Evolutionary conservation across 2,329 filamentous ascomycete species (phyloP).

Genomic region (Lasiodiplodia citricola): DNA sequence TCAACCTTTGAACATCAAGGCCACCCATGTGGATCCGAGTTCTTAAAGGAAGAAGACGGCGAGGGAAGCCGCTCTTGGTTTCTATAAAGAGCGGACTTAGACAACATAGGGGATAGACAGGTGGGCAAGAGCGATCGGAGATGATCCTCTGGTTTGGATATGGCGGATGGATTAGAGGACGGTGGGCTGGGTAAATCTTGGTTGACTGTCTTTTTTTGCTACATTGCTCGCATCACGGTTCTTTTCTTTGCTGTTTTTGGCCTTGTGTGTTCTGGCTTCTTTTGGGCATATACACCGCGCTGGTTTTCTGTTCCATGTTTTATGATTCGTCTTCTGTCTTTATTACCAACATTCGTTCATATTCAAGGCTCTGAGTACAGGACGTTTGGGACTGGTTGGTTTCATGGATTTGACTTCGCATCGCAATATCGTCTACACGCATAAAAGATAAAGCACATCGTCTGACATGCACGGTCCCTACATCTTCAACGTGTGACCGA

Average conservation of each 20-base stretch:
- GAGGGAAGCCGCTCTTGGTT: not conserved
- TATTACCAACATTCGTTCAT: constrained; percentile 1
- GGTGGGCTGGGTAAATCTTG: not conserved
- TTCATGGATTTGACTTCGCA: not conserved
- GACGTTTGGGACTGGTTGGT: not conserved
- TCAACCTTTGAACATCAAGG: constrained; percentile 26
- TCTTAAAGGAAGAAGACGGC: constrained; percentile 1
- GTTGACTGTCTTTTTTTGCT: not conserved
- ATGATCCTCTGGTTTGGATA: not conserved
- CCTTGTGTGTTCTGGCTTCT: not conserved
- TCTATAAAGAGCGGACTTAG: not conserved
- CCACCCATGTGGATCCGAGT: constrained; percentile 25
- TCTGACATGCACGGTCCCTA: not conserved
- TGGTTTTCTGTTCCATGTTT: not conserved
- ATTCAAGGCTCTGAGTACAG: not conserved
- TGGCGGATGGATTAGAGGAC: not conserved
- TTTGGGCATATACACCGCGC: constrained; percentile 17
- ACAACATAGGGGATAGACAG: not conserved
- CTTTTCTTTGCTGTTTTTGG: not conserved
- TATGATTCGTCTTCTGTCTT: not conserved
- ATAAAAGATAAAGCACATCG: not conserved
- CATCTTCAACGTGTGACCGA: not conserved
- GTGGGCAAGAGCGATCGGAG: not conserved
- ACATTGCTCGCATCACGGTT: not conserved
- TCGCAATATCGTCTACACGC: not conserved